Evolutionary conservation across 2,329 filamentous ascomycete species (phyloP).

Genomic region (Verticillium tricorpus): DNA sequence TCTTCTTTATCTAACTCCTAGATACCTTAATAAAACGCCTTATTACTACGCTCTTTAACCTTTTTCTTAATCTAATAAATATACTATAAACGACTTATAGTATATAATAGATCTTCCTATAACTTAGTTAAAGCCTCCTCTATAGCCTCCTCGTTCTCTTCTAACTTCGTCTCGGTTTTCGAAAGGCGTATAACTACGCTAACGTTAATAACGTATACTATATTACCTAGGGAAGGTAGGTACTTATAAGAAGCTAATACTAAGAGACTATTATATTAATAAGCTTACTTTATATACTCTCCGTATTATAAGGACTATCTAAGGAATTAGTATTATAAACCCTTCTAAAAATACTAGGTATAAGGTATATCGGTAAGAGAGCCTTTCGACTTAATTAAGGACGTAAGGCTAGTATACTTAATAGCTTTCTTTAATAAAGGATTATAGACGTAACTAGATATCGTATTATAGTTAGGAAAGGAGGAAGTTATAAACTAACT

Average conservation of each 20-base stretch:
- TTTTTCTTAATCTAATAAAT: background rate
- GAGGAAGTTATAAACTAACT: background rate
- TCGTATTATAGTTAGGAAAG: background rate
- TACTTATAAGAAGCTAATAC: background rate
- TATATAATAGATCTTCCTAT: background rate
- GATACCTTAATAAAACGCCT: background rate
- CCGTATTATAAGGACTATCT: too few relatives aligned
- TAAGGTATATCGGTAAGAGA: background rate
- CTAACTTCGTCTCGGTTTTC: background rate
- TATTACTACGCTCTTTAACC: background rate
- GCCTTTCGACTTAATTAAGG: background rate
- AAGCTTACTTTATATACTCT: too few relatives aligned
- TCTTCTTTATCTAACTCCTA: slow-evolving; percentile 1
- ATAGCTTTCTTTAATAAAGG: background rate
- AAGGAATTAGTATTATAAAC: background rate
- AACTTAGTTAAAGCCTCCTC: background rate
- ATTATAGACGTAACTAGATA: background rate
- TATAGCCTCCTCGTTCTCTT: background rate
- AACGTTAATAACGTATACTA: too few relatives aligned
- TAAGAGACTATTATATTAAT: background rate
- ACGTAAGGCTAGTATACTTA: background rate
- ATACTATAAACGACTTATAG: background rate
- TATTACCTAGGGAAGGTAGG: too few relatives aligned
- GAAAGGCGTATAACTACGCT: too few relatives aligned
- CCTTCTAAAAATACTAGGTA: background rate